phyloP scores from a whole-genome alignment of 208 protist genomes.

The Herpetomonas tarakana region DNA sequence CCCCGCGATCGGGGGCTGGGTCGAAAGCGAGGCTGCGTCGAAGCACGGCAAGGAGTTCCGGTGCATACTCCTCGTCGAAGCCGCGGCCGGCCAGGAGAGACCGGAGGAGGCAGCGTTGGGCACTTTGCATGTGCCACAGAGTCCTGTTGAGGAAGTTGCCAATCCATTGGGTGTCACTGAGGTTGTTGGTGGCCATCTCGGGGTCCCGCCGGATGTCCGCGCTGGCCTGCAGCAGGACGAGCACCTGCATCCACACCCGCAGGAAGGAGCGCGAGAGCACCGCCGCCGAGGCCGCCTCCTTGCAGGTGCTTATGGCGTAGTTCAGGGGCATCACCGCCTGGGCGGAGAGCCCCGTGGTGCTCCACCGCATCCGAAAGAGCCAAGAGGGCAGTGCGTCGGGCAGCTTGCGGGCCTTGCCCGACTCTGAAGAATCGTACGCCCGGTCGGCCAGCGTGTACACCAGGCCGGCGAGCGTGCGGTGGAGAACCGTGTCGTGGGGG shows the following conservation, averaged over 20 bases:
- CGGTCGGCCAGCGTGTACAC: constrained; percentile 26
- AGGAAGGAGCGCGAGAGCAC: constrained; percentile 5
- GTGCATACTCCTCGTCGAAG: neutral
- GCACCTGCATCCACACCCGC: constrained; percentile 1
- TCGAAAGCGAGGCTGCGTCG: neutral
- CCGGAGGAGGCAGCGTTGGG: neutral
- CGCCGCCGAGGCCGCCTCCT: neutral
- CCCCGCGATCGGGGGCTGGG: neutral
- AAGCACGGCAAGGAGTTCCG: neutral
- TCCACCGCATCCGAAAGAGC: constrained; percentile 1
- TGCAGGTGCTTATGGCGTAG: neutral
- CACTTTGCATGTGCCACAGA: neutral
- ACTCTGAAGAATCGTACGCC: neutral
- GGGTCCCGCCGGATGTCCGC: constrained; percentile 5
- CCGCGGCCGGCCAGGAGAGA: neutral
- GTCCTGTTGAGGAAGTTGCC: neutral
- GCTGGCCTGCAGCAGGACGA: neutral
- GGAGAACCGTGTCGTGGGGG: constrained; percentile 42
- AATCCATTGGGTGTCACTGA: constrained; percentile 1
- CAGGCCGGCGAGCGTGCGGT: constrained; percentile 38
- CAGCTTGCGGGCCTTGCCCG: neutral
- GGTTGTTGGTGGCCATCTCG: neutral
- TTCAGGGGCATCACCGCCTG: neutral
- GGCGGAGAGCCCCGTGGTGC: neutral
- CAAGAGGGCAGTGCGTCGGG: neutral